These are phyloP conservation scores for Plasmodium blacklocki DNA, from an alignment of 169 alveolate genomes.

Conservation along the genomic window DNA sequence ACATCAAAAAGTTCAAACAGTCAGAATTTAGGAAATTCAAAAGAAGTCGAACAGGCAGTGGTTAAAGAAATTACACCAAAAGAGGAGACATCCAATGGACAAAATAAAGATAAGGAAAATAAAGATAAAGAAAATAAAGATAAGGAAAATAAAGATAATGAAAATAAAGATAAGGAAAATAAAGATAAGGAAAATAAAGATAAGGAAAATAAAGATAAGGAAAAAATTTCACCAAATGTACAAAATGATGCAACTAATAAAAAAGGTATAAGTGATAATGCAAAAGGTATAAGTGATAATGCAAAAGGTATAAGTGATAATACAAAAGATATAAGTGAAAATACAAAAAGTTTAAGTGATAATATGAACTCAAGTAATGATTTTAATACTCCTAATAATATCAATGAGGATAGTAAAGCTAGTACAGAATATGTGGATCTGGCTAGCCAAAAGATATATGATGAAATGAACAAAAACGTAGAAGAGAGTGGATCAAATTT, in stretches of 20 bases:
- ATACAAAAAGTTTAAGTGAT: background rate
- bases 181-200: too few relatives aligned
- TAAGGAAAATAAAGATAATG: too few relatives aligned
- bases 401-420: background rate
- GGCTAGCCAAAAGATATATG: constrained; percentile 29
- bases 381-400: background rate
- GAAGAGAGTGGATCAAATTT: constrained; percentile 24
- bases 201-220: background rate
- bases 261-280: background rate
- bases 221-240: background rate
- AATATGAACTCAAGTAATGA: background rate
- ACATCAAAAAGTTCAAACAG: background rate
- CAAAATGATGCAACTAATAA: background rate
- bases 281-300: background rate
- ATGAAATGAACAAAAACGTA: constrained; percentile 5
- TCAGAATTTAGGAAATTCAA: background rate
- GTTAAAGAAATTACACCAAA: constrained; percentile 58
- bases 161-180: too few relatives aligned
- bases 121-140: too few relatives aligned
- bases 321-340: background rate
- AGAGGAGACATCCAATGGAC: constrained; percentile 7
- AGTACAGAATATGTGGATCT: background rate
- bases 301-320: background rate
- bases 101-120: background rate
- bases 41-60: constrained; percentile 37